Conservation (phyloP, 441 rosid species). For the Pelargonium australe region DNA sequence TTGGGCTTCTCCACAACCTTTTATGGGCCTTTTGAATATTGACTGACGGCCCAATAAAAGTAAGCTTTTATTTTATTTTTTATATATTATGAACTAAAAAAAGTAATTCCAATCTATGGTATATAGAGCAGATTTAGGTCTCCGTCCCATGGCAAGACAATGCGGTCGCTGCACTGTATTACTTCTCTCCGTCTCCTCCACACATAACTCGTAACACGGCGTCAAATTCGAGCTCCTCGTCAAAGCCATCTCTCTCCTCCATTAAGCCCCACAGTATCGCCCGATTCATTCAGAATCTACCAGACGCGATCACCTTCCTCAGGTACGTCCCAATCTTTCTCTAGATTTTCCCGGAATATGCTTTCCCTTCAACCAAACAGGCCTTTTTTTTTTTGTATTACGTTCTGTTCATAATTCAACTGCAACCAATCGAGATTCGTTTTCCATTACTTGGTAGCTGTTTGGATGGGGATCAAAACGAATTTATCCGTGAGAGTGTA, state of each 20-base stretch:
- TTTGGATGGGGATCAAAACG: not conserved
- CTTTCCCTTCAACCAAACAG: not conserved
- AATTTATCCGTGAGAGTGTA: not conserved
- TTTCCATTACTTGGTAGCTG: not conserved
- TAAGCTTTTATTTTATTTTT: too few relatives aligned
- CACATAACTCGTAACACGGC: not conserved
- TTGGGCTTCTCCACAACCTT: too few relatives aligned
- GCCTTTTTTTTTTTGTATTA: not conserved
- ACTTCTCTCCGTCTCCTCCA: not conserved
- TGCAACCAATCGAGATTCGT: constrained; percentile 3
- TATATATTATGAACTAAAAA: not conserved
- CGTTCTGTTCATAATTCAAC: not conserved
- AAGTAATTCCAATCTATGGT: too few relatives aligned
- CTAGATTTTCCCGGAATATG: not conserved
- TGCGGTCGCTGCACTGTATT: not conserved
- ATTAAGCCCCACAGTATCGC: not conserved
- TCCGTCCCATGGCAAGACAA: too few relatives aligned
- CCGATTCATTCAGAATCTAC: constrained; percentile 8
- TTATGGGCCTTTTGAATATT: too few relatives aligned
- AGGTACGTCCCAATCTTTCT: not conserved
- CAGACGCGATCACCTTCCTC: not conserved
- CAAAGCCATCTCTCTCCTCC: constrained; percentile 3
- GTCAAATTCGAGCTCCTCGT: not conserved
- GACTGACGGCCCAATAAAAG: not conserved
- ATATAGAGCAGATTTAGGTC: too few relatives aligned